These are phyloP conservation scores for Colletotrichum orbiculare DNA, from an alignment of 2,329 filamentous ascomycete genomes.

Conservation along the genomic window DNA sequence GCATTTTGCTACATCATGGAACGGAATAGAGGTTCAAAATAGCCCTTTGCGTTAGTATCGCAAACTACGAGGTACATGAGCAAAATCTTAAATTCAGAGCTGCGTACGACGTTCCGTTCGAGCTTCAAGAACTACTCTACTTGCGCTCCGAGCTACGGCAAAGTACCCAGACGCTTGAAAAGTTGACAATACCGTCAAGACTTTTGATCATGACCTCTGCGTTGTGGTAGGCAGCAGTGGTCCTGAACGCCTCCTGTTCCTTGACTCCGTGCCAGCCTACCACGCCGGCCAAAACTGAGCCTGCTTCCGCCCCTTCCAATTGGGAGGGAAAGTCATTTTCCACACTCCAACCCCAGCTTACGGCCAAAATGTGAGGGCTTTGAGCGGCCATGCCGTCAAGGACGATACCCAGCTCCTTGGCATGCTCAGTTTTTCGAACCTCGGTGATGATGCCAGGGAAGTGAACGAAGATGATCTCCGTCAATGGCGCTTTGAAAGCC, in stretches of 20 bases:
- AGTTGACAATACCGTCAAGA: neutral
- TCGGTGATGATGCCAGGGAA: constrained; percentile 27
- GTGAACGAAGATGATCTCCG: constrained; percentile 34
- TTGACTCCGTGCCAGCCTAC: constrained; percentile 6
- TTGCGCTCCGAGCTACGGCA: neutral
- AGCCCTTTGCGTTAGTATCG: too few relatives aligned
- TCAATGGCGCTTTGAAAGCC: constrained; percentile 36
- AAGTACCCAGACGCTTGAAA: neutral
- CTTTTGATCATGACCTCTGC: neutral
- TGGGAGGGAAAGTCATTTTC: constrained; percentile 17
- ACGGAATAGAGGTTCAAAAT: too few relatives aligned
- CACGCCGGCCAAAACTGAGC: neutral
- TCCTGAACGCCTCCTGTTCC: neutral
- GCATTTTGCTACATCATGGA: too few relatives aligned
- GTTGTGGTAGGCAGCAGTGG: neutral
- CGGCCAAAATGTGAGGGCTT: neutral
- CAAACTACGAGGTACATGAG: too few relatives aligned
- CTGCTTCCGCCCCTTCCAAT: neutral
- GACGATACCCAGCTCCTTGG: constrained; percentile 27
- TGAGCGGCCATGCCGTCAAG: neutral
- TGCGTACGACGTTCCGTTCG: too few relatives aligned
- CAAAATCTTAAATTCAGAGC: too few relatives aligned
- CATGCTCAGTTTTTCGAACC: constrained; percentile 3
- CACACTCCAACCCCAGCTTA: constrained; percentile 11
- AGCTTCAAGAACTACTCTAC: neutral